A percentile compares a stretch with the other conserved stretches of the same genome.
These are phyloP conservation scores for Meira miltonrushii DNA, from an alignment of 1,284 basidiomycete genomes.

Conservation along the genomic window DNA sequence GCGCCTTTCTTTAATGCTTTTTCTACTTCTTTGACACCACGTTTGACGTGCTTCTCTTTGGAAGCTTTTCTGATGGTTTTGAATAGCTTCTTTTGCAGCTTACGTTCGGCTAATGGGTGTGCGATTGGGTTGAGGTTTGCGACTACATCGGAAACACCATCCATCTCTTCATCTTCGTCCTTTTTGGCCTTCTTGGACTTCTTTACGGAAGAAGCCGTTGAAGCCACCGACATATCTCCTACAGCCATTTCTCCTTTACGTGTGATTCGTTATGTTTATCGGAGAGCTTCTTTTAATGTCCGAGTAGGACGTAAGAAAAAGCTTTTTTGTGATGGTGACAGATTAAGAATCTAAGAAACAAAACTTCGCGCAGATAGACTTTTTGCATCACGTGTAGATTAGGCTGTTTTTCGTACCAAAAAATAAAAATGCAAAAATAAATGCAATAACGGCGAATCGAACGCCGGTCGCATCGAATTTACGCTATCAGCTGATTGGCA, in stretches of 20 bases:
- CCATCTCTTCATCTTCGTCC: constrained; percentile 20
- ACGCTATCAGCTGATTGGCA: not conserved
- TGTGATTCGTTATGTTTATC: not conserved
- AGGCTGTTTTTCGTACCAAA: too few relatives aligned
- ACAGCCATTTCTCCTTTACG: constrained; percentile 2
- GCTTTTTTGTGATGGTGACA: not conserved
- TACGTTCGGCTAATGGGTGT: constrained; percentile 43
- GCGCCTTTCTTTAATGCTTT: constrained; percentile 50
- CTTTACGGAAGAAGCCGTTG: constrained; percentile 20
- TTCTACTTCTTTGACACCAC: constrained; percentile 53
- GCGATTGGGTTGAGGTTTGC: constrained; percentile 13
- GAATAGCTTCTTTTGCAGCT: constrained; percentile 49
- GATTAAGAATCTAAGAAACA: not conserved
- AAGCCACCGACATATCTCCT: constrained; percentile 9
- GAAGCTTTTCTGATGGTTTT: constrained; percentile 52
- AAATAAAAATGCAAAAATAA: not conserved
- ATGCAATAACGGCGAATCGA: constrained; percentile 7
- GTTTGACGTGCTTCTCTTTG: constrained; percentile 50
- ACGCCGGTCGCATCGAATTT: constrained; percentile 1
- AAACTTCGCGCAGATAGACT: not conserved
- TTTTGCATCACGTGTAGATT: too few relatives aligned
- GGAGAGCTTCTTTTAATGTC: not conserved
- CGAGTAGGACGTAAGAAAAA: not conserved
- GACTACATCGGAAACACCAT: constrained; percentile 17
- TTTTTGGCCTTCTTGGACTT: constrained; percentile 39